Base-by-base conservation (phyloP, 2,329 filamentous ascomycete genomes). In the Aureobasidium sp. region DNA sequence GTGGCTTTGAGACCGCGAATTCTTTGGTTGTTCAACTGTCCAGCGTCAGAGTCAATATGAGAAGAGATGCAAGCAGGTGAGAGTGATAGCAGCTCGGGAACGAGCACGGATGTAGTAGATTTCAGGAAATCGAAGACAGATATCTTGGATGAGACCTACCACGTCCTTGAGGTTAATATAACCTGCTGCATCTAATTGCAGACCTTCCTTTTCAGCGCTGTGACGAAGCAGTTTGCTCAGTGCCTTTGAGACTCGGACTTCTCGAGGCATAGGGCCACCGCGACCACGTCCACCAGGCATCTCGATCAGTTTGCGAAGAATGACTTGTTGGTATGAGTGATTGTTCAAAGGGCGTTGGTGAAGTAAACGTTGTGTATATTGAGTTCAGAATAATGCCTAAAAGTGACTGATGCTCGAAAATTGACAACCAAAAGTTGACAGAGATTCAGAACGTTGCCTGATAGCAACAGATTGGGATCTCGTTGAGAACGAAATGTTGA, bases 1-100 rank as follows among this genome's bases (percentile, higher is more conserved):
- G 87, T 89, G n/a, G 88, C 83, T 64, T 89, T 81, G 11, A 96
- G 79, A 4, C 83, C 84, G 65, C 83, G 84, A 60, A 97, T 75
- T 48, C 80, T 81, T 57, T 78, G 78, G 72, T 82, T 85, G 68
- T 76, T 74, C 39, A 88, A 77, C 79, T 84, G 65, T n/a, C 9
- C 35, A 52, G 24, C 45, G 49, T 59, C 31, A 44, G 33, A 33
- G 1, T 61, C 12, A 40, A 40, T 9, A 2, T 19, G 22, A 8
- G 9, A 44, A 44, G 9, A 6, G 6, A 24, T 44, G 22, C 15
- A 49, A 12, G 9, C 5, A 19, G 7, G 15, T 48, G 33, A 39
- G 27, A 44, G 11, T 11, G 17, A 8, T 45, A 35, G 64, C 24
- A 54, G 61, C 27, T 48, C 17, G 33, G 11, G 33, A 17, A 31